A percentile compares a stretch with the other conserved stretches of the same genome.
These are phyloP conservation scores for Trifolium pratense DNA, from an alignment of 306 rosid species.

Conservation along the genomic window DNA sequence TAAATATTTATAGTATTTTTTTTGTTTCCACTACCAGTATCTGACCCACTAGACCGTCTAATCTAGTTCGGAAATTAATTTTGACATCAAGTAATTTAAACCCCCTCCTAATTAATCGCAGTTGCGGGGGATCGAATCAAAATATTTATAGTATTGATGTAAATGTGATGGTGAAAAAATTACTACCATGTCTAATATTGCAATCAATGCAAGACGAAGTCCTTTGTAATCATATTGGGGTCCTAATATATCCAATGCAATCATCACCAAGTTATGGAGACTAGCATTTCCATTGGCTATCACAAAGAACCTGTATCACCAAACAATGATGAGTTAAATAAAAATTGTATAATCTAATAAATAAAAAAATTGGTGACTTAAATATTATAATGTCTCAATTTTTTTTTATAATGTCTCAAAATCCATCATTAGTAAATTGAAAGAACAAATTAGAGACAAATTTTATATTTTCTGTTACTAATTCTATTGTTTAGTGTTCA, in stretches of 20 bases:
- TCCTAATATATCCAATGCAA: constrained; percentile 58
- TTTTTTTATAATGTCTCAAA: not conserved
- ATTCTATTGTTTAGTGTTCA: too few relatives aligned
- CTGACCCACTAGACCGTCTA: too few relatives aligned
- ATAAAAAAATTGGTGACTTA: too few relatives aligned
- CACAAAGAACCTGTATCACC: constrained; percentile 73
- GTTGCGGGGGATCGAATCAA: too few relatives aligned
- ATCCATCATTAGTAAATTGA: not conserved
- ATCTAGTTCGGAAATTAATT: too few relatives aligned
- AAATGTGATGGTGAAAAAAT: not conserved
- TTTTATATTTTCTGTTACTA: too few relatives aligned
- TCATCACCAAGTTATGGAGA: constrained; percentile 77
- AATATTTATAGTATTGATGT: too few relatives aligned
- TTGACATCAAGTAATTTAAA: too few relatives aligned
- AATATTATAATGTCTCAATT: not conserved
- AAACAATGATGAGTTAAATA: not conserved
- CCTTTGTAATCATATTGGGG: constrained; percentile 60
- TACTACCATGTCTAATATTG: constrained; percentile 84
- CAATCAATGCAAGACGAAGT: constrained; percentile 63
- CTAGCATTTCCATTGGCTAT: constrained; percentile 76
- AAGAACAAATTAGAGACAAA: not conserved
- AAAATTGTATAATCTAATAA: not conserved
- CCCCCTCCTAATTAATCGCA: too few relatives aligned
- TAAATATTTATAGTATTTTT: too few relatives aligned
- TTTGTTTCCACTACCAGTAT: too few relatives aligned